Percentiles rank a stretch among this genome's conserved stretches.
These are phyloP conservation scores for Sporothrix pseudoabietina DNA, from an alignment of 2,329 filamentous ascomycete genomes.

Conservation along the genomic window DNA sequence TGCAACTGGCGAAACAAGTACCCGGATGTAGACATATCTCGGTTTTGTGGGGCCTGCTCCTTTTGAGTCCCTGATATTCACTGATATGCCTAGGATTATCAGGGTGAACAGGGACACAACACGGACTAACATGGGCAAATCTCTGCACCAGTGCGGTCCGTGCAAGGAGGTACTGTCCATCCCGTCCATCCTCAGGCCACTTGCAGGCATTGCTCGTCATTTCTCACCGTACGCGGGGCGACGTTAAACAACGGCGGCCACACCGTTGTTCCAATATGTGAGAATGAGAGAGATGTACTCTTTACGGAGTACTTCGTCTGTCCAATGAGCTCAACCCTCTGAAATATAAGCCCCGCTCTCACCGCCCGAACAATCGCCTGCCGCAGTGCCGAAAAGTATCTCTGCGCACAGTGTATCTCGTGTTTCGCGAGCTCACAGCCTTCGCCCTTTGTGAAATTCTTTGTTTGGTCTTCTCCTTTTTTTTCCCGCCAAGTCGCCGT, in stretches of 20 bases:
- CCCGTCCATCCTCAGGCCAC: neutral
- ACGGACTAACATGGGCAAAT: slow-evolving; percentile 1
- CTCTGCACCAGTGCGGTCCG: neutral
- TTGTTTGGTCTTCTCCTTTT: neutral
- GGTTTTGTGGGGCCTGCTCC: neutral
- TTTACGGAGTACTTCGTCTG: too few relatives aligned
- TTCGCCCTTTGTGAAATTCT: neutral
- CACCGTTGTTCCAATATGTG: slow-evolving; percentile 18
- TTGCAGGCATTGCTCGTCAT: neutral
- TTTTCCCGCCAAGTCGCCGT: neutral
- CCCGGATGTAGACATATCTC: neutral
- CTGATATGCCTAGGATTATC: neutral
- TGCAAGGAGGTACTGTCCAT: neutral
- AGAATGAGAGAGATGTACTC: neutral
- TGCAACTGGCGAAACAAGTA: slow-evolving; percentile 3
- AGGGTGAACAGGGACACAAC: neutral
- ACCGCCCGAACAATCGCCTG: neutral
- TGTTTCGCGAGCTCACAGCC: neutral
- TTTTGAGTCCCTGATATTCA: neutral
- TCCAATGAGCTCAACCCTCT: too few relatives aligned
- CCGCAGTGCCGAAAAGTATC: neutral
- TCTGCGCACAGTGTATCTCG: slow-evolving; percentile 1
- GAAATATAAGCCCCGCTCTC: neutral
- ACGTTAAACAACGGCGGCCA: slow-evolving; percentile 15
- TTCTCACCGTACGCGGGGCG: neutral